Evolutionary conservation across 2,329 filamentous ascomycete species (phyloP), one percentile per base, ranked within the genome.

Genomic region (Apiospora malaysiana): DNA sequence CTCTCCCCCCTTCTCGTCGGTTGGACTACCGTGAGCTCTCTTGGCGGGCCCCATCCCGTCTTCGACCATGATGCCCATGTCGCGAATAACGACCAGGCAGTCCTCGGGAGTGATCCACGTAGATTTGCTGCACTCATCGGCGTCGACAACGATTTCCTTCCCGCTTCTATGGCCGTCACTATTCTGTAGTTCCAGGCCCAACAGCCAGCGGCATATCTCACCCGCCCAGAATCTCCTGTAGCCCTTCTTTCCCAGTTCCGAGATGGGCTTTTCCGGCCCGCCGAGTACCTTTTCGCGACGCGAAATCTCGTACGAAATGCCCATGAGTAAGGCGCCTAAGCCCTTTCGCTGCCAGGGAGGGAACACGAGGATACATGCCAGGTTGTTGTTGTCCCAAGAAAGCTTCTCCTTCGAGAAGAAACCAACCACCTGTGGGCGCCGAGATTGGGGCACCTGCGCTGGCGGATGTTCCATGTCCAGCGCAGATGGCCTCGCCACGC

Each of bases 381-480:
- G 87, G 75, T 98, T 99, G 82, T 99, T 98, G 78, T 95, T 95
- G 78, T 99, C 96, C 95, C 96, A 99, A 4, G 94, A 97, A 86
- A 98, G 93, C 81, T 98, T 98, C 82, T 99, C 96, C 80, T 99
- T 98, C 74, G 93, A 97, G 84, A 98, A 99, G 87, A 98, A 98
- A n/a, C 96, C 96, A 0, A 95, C 89, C 42, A 98, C 91, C 78
- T 92, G 90, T 25, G 81, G 78, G 51, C 81, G 79, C 45, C 56
- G 66, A 69, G 10, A 70, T 70, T 1, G 69, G 16, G n/a, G n/a
- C 7, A 40, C 43, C n/a, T 72, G 59, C 9, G 49, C 23, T 46
- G 40, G 42, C 25, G 16, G 37, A 5, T 67, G 65, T 43, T 67
- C 65, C 2, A 51, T 4, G 18, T 66, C 69, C 9, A 40, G 9